Base-by-base conservation (phyloP, 306 rosid species). In the Glycine soja region DNA sequence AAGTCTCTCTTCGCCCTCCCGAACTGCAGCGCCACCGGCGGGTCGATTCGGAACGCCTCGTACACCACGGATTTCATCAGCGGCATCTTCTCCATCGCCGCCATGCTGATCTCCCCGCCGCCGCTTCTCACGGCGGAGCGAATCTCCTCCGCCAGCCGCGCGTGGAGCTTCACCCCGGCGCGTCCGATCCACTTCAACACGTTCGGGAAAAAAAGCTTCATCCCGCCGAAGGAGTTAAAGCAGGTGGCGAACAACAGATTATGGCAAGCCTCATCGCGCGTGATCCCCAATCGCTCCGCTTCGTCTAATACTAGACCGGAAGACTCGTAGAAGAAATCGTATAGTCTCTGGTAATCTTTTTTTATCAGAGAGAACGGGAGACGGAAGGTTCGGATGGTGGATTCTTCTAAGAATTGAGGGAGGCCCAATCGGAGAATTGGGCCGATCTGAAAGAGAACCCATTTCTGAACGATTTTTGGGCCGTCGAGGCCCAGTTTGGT, bases 181-280 rank as follows among this genome's bases (percentile, higher is more conserved):
- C 99, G 86, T 0, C 97, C 96, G 46, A 95, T 88, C 91, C 87
- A 87, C 46, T 95, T 95, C 16, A 95, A 3, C 78, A 93, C 46
- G 80, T 87, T 95, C 2, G 98, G 97, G 86, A 95, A 95, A 9
- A 91, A 84, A 1, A 91, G 7, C 87, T 87, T 95, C 82, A 95
- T 85, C 5, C 99, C 99, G 0, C 98, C 99, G 8, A 90, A 92
- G 0, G 98, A 89, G 53, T 95, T 95, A 15, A 95, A 95, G 72
- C 99, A 93, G 11, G 98, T 95, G 38, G 99, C 89, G 76, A 95
- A 95, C 0, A 95, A 9, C 3, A 95, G 38, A 9, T 95, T 95
- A 79, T 95, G 99, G 48, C 99, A 93, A 8, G 99, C 98, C 38
- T 95, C 99, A 0, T 93, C 98, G 12, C 91, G 74, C 0, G 97